Conservation (phyloP, 1,284 basidiomycete species). For the Xanthoconium separans region DNA sequence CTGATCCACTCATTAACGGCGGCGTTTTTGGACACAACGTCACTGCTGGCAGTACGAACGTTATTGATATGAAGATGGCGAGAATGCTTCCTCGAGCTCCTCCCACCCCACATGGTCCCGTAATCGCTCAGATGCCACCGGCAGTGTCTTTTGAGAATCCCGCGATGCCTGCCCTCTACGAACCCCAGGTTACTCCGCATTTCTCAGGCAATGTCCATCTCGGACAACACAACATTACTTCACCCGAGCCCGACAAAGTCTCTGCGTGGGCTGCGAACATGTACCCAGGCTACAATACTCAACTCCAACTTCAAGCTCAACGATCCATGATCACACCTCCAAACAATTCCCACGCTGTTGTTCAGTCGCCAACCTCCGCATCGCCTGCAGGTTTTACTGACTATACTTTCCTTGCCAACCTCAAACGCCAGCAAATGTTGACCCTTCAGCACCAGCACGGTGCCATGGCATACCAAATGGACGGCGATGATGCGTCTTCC, state of each 20-base stretch:
- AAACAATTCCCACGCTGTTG: constrained; percentile 28
- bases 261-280: constrained; percentile 32
- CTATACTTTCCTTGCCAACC: constrained; percentile 32
- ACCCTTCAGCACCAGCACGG: constrained; percentile 28
- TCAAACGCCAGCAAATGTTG: constrained; percentile 37
- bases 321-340: constrained; percentile 37
- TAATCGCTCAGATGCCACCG: constrained; percentile 32
- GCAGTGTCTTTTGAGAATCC: constrained; percentile 35
- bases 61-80: constrained; percentile 27
- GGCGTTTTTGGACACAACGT: constrained; percentile 24
- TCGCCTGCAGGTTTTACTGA: constrained; percentile 21
- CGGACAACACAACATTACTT: constrained; percentile 21
- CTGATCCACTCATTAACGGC: constrained; percentile 20
- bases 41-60: constrained; percentile 19
- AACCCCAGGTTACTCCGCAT: constrained; percentile 26
- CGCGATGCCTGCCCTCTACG: constrained; percentile 33
- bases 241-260: constrained; percentile 30
- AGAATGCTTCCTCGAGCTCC: constrained; percentile 24
- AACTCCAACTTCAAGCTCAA: constrained; percentile 27
- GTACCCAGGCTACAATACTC: constrained; percentile 32
- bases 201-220: constrained; percentile 16
- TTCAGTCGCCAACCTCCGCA: constrained; percentile 19
- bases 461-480: constrained; percentile 29
- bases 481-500: constrained; percentile 44
- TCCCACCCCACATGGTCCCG: constrained; percentile 23